These are phyloP conservation scores for Gastrolobium villosum DNA, from an alignment of 306 rosid genomes.

Conservation along the genomic window DNA sequence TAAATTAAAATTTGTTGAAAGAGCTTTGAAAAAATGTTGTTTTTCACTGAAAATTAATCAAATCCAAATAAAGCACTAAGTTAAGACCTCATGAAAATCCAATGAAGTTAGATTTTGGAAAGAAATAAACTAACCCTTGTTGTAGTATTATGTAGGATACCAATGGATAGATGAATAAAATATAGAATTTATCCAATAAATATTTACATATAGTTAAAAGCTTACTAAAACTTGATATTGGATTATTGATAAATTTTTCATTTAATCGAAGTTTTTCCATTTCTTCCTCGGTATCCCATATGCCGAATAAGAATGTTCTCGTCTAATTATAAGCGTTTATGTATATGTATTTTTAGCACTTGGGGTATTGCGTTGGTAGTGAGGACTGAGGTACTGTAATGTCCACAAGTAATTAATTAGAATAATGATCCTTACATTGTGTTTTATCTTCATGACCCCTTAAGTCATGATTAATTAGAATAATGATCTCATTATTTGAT, in stretches of 20 bases:
- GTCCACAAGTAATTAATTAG: neutral
- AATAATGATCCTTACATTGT: neutral
- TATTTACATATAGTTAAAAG: neutral
- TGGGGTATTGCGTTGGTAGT: neutral
- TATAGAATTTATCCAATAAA: neutral
- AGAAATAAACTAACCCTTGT: neutral
- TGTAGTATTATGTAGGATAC: neutral
- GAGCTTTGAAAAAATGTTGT: too few relatives aligned
- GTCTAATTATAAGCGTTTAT: neutral
- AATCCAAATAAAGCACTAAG: neutral
- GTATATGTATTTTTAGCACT: neutral
- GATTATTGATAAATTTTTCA: neutral
- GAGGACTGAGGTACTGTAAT: neutral
- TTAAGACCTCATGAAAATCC: neutral
- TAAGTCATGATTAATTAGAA: neutral
- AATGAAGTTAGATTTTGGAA: conserved; percentile 10
- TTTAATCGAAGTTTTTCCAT: too few relatives aligned
- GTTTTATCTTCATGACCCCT: neutral
- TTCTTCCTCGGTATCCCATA: neutral
- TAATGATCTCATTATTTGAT: neutral
- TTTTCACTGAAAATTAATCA: too few relatives aligned
- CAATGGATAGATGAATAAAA: neutral
- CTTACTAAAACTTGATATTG: neutral
- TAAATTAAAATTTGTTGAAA: too few relatives aligned
- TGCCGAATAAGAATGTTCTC: neutral